phyloP scores from a whole-genome alignment of 805 yeast species.

The Starmerella potacharoeniae region DNA sequence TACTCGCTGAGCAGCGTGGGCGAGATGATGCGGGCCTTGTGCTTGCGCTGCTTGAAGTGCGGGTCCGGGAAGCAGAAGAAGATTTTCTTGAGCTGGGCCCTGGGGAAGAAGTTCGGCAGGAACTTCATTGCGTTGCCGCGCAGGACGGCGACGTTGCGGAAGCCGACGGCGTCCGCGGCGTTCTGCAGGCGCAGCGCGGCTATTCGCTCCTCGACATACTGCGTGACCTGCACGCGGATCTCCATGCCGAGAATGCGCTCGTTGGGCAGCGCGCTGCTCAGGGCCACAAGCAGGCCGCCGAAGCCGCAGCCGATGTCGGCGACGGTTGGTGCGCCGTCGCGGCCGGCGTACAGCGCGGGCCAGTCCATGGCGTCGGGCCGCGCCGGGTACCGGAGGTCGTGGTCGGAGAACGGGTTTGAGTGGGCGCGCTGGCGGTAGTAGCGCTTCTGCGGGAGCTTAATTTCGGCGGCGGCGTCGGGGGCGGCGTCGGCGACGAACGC shows the following conservation, averaged over 20 bases:
- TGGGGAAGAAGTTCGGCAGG: conserved; percentile 80
- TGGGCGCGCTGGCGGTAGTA: conserved; percentile 95
- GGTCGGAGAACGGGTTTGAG: conserved; percentile 95
- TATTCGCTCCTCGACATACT: conserved; percentile 90
- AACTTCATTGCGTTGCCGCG: conserved; percentile 98
- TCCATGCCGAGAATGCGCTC: conserved; percentile 86
- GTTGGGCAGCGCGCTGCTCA: conserved; percentile 68
- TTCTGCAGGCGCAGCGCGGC: conserved; percentile 67
- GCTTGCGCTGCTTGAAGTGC: conserved; percentile 93
- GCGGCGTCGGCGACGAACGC: conserved; percentile 28
- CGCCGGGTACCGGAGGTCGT: conserved; percentile 74
- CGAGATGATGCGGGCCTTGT: conserved; percentile 92
- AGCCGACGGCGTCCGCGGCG: conserved; percentile 32
- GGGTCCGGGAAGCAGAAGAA: conserved; percentile 99
- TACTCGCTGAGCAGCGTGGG: conserved; percentile 81
- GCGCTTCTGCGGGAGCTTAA: conserved; percentile 60
- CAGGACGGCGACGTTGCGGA: conserved; percentile 77
- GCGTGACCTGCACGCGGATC: conserved; percentile 93
- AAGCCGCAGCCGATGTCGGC: conserved; percentile 98
- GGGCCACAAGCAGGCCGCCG: conserved; percentile 76
- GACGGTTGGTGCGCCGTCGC: conserved; percentile 49
- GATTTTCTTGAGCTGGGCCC: conserved; percentile 75
- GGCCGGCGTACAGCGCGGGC: conserved; percentile 60
- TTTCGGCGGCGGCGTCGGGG: conserved; percentile 5
- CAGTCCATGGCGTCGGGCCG: conserved; percentile 82